Conservation (phyloP, 106 monocot genomes). For the Phalaenopsis equestris region DNA sequence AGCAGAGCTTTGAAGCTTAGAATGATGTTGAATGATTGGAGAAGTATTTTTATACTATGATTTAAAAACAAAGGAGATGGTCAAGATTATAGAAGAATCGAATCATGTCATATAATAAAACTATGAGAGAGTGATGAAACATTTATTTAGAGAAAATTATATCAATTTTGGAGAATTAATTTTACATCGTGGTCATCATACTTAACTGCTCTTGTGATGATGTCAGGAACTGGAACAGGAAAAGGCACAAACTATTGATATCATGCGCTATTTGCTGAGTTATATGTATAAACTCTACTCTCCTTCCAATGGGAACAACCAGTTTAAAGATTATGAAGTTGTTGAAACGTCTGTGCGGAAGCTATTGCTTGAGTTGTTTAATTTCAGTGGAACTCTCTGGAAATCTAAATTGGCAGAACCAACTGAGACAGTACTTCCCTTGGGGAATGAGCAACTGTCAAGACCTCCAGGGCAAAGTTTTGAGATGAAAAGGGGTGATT, state of each 20-base stretch:
- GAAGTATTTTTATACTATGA: too few relatives aligned
- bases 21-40: too few relatives aligned
- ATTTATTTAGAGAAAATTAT: too few relatives aligned
- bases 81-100: too few relatives aligned
- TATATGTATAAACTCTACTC: conserved; percentile 29
- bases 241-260: conserved; percentile 63
- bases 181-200: not conserved
- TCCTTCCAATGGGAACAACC: conserved; percentile 7
- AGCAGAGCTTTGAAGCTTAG: too few relatives aligned
- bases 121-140: too few relatives aligned
- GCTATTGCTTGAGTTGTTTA: conserved; percentile 54
- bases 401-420: conserved; percentile 22
- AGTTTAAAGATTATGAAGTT: conserved; percentile 19
- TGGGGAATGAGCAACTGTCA: conserved; percentile 28
- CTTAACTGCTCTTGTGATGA: not conserved
- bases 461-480: conserved; percentile 42
- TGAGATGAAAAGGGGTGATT: conserved; percentile 89
- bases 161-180: too few relatives aligned
- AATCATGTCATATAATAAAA: too few relatives aligned
- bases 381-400: conserved; percentile 19
- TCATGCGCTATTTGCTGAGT: conserved; percentile 79
- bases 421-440: conserved; percentile 7
- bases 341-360: conserved; percentile 50
- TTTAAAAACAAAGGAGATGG: too few relatives aligned
- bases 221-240: conserved; percentile 44